phyloP scores from a whole-genome alignment of 108 stramenopile species.

The Chaetoceros tenuissimus region DNA sequence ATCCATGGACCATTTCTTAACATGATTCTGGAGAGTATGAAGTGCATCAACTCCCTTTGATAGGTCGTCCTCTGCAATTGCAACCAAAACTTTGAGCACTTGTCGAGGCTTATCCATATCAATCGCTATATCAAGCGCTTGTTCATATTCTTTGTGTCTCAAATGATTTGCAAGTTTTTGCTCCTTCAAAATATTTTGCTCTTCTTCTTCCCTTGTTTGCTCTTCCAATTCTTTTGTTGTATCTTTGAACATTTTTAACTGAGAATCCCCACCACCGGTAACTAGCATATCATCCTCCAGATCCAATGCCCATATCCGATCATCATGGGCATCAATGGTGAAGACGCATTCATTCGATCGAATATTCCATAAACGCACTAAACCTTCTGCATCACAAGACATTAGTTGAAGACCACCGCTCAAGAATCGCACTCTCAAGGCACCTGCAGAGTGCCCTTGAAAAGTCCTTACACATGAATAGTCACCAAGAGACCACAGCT shows the following conservation, averaged over 20 bases:
- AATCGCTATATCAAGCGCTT: conserved; percentile 76
- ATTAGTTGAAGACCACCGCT: conserved; percentile 76
- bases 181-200: conserved; percentile 68
- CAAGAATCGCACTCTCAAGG: conserved; percentile 77
- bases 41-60: conserved; percentile 27
- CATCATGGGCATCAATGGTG: conserved; percentile 85
- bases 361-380: conserved; percentile 93
- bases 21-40: conserved; percentile 53
- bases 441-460: conserved; percentile 90
- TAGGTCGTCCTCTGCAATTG: conserved; percentile 61
- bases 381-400: conserved; percentile 89
- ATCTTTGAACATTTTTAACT: conserved; percentile 87
- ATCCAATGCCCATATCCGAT: conserved; percentile 94
- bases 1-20: conserved; percentile 52
- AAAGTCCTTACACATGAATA: conserved; percentile 86
- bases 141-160: conserved; percentile 75
- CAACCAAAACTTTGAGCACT: conserved; percentile 45
- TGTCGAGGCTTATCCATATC: conserved; percentile 79
- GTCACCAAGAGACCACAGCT: conserved; percentile 89
- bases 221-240: conserved; percentile 78
- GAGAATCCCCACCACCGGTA: conserved; percentile 90
- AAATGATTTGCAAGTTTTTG: conserved; percentile 84
- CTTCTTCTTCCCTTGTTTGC: conserved; percentile 48
- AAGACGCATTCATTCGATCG: conserved; percentile 90
- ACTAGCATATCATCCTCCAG: conserved; percentile 57